These are phyloP conservation scores for Coriolopsis trogii DNA, from an alignment of 1,284 basidiomycete species.

Conservation along the genomic window DNA sequence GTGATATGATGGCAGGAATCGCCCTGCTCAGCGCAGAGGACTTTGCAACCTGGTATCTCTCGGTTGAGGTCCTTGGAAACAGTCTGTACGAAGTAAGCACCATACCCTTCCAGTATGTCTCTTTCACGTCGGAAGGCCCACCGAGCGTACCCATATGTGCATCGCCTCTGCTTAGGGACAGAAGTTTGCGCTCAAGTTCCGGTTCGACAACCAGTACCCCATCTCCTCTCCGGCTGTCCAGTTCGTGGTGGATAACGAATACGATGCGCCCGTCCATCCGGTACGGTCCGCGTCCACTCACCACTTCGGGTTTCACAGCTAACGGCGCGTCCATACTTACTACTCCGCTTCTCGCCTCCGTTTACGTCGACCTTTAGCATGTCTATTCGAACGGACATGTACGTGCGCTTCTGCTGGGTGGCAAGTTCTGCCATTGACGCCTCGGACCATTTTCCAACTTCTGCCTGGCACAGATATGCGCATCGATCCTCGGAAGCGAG, in stretches of 20 bases:
- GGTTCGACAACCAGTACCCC: conserved; percentile 76
- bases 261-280: conserved; percentile 72
- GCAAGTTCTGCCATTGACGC: background rate
- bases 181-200: conserved; percentile 74
- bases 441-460: conserved; percentile 8
- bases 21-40: conserved; percentile 70
- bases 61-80: conserved; percentile 79
- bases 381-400: conserved; percentile 88
- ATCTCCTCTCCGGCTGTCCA: conserved; percentile 84
- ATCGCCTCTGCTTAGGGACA: conserved; percentile 76
- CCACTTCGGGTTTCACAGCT: conserved; percentile 18
- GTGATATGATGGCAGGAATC: conserved; percentile 53
- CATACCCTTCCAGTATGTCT: conserved; percentile 20
- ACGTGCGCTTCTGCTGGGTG: conserved; percentile 32
- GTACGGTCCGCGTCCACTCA: conserved; percentile 42
- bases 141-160: too few relatives aligned
- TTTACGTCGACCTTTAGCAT: conserved; percentile 48
- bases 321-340: too few relatives aligned
- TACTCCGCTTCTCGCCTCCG: background rate
- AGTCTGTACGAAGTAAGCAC: conserved; percentile 64
- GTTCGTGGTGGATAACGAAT: conserved; percentile 68
- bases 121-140: too few relatives aligned
- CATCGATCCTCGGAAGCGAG: conserved; percentile 82
- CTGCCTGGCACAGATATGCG: conserved; percentile 68
- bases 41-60: conserved; percentile 73